Evolutionary conservation across 306 rosid species (phyloP), one percentile per base, ranked within the genome.

Genomic region (Carpinus viminea): DNA sequence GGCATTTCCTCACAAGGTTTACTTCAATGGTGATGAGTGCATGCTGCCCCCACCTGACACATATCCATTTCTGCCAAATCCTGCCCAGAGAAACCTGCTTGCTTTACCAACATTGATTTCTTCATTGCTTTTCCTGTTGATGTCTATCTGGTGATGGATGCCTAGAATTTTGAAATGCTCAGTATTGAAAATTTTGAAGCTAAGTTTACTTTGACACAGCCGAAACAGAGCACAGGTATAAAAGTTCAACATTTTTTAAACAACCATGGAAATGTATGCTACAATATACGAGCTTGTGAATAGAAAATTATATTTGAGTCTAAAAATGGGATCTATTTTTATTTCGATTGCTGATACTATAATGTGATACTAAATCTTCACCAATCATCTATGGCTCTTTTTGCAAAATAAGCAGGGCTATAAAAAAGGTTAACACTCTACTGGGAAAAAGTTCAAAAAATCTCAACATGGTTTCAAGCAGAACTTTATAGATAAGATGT

Each of bases 11-110:
- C 93, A 79, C 59, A 91, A 85, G 79, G 96, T 92, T 55, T 92
- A 95, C 86, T 91, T 92, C 74, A 95, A 92, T 75, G 98, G 98
- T 3, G 98, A 95, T 6, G 98, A 93, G 76, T 91, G 98, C 93
- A 88, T 86, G 97, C 68, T 95, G 51, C 98, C 98, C 0, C 97
- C 97, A 64, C 98, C 97, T n/a, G 96, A 92, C 51, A 66, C 87
- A 38, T 95, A 93, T 81, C 98, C 98, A 0, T 87, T 83, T 78
- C 93, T 93, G 12, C 98, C 99, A 0, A 95, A 90, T 70, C 77
- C 93, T 50, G 88, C 97, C 24, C 86, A 50, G 11, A 16, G 46
- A 70, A 85, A 7, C 51, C 70, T 70, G 20, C 10, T 77, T 69
- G 53, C 64, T 13, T 73, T 85, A 89, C 77, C 87, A 43, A 15